Conservation (phyloP, 2,329 filamentous ascomycete genomes). For the Monosporascus ibericus region DNA sequence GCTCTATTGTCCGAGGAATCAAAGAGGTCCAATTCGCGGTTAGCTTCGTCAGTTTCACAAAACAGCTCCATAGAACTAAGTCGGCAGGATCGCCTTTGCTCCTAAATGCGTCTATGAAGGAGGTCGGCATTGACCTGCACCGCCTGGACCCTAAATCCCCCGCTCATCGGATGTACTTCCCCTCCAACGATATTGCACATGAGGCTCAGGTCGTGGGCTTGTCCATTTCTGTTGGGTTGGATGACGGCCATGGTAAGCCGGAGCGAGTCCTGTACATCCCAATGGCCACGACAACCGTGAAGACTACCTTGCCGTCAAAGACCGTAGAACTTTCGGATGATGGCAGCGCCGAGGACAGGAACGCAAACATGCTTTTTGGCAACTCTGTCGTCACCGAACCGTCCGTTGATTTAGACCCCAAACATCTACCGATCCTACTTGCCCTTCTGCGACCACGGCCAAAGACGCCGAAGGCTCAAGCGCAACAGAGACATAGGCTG, state of each 20-base stretch:
- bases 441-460: slow-evolving; percentile 61
- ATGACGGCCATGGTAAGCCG: slow-evolving; percentile 79
- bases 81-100: slow-evolving; percentile 65
- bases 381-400: slow-evolving; percentile 96
- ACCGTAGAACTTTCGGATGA: slow-evolving; percentile 74
- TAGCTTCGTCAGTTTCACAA: slow-evolving; percentile 82
- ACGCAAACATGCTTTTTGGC: slow-evolving; percentile 92
- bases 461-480: slow-evolving; percentile 32
- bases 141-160: slow-evolving; percentile 87
- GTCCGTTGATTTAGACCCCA: slow-evolving; percentile 86
- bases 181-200: slow-evolving; percentile 84
- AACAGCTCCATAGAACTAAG: slow-evolving; percentile 64
- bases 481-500: slow-evolving; percentile 55
- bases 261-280: slow-evolving; percentile 89
- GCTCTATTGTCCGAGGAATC: slow-evolving; percentile 83
- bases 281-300: slow-evolving; percentile 93
- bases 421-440: slow-evolving; percentile 80
- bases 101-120: slow-evolving; percentile 89
- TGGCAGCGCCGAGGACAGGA: slow-evolving; percentile 72
- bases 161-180: slow-evolving; percentile 97
- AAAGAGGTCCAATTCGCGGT: slow-evolving; percentile 96
- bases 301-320: slow-evolving; percentile 91
- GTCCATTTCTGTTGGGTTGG: slow-evolving; percentile 84
- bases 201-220: slow-evolving; percentile 89
- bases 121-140: slow-evolving; percentile 88